Evolutionary conservation across 2,329 filamentous ascomycete species (phyloP).

Genomic region (Botryosphaeria dothidea): DNA sequence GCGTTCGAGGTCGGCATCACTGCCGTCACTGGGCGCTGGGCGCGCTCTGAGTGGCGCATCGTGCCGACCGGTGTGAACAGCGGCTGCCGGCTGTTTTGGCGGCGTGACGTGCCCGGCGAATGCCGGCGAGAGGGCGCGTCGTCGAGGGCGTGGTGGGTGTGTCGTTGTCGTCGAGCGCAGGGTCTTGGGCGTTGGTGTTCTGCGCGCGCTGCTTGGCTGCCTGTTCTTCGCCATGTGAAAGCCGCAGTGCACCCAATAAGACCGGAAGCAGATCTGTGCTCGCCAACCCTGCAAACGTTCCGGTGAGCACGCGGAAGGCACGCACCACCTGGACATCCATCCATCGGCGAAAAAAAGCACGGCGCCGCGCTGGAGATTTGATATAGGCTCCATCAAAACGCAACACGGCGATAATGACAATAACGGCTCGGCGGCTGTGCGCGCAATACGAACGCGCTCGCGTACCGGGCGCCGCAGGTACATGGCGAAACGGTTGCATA

Average conservation of each 20-base stretch:
- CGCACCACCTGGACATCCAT: not conserved
- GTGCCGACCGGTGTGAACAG: not conserved
- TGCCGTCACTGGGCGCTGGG: not conserved
- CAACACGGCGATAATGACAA: not conserved
- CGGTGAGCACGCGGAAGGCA: not conserved
- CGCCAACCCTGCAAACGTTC: not conserved
- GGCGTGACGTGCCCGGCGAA: not conserved
- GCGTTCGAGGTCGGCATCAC: not conserved
- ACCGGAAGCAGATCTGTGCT: not conserved
- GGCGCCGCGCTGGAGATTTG: not conserved
- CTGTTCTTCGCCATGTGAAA: not conserved
- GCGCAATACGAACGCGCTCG: not conserved
- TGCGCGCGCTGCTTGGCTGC: not conserved
- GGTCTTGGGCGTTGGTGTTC: not conserved
- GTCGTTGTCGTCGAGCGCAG: not conserved
- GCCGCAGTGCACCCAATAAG: not conserved
- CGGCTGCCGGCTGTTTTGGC: not conserved
- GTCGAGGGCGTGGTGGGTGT: not conserved
- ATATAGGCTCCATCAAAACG: not conserved
- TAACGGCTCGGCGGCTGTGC: not conserved
- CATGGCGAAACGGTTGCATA: not conserved
- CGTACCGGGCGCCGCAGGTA: not conserved
- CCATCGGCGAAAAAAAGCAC: not conserved
- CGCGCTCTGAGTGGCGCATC: not conserved
- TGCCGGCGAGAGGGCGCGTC: not conserved